Evolutionary conservation across 2,329 filamentous ascomycete genomes (phyloP).

Genomic region (Biscogniauxia sp.): DNA sequence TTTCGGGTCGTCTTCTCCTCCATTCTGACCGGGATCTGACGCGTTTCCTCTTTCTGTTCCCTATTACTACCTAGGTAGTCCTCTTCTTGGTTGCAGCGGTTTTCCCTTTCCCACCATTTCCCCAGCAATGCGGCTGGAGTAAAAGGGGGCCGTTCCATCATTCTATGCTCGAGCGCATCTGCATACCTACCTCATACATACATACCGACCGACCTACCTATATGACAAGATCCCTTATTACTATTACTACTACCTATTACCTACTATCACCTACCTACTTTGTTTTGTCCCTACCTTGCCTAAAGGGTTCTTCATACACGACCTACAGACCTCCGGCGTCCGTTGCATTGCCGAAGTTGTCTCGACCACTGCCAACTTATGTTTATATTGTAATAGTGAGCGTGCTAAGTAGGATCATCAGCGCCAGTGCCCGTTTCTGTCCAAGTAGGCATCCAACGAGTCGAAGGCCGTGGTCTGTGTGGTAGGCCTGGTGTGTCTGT

Average conservation of each 20-base stretch:
- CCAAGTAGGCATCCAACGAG: background rate
- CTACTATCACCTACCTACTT: background rate
- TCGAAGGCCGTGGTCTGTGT: background rate
- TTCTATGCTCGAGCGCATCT: background rate
- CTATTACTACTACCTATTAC: background rate
- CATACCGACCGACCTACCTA: background rate
- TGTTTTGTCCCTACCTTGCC: background rate
- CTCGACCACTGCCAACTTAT: background rate
- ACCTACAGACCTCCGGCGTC: background rate
- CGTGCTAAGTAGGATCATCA: background rate
- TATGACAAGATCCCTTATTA: background rate
- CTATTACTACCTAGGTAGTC: no score
- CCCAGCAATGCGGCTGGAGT: background rate
- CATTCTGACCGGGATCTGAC: background rate
- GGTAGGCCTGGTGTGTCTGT: background rate
- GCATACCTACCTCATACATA: no score
- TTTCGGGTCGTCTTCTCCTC: background rate
- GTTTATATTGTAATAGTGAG: background rate
- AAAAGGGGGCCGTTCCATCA: background rate
- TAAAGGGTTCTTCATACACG: background rate
- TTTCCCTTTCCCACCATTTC: background rate
- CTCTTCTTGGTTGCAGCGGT: no score
- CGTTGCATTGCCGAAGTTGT: background rate
- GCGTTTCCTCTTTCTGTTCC: background rate
- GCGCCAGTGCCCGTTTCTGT: background rate